Evolutionary conservation across 306 rosid species (phyloP), one percentile per base, ranked within the genome.

Genomic region (Cucumis melo): DNA sequence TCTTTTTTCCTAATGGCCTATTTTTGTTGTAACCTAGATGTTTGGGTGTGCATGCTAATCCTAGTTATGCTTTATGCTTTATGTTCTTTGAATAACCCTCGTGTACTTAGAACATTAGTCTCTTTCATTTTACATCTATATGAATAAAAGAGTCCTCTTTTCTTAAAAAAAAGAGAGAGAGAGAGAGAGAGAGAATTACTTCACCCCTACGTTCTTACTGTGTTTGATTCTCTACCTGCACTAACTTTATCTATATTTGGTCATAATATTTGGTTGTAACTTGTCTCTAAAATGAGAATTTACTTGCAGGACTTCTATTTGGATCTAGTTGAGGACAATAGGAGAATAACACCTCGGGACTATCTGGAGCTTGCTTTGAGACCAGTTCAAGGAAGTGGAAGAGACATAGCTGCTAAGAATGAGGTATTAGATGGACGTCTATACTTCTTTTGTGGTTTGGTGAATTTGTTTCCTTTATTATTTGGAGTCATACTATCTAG

Each of bases 281-380:
- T 20, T 5, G 38, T 11, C 74, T 21, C 70, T 20, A 57, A 56
- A 16, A 34, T 61, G 29, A 32, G 78, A 76, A 83, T 16, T 16
- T 46, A 58, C 73, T 80, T 81, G 74, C 88, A 93, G 98, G 98
- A 93, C 87, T 91, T 91, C 74, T 93, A 91, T 86, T 85, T 93
- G 84, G 89, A 90, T 78, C 82, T 93, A 78, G 82, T 82, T 29
- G 98, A 93, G 82, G 94, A 89, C 51, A 83, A 91, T 85, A 86
- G 87, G 86, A 93, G 86, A 82, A 93, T 91, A 85, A 93, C 98
- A 13, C 98, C 97, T 19, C 94, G 97, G 70, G 98, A 93, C 67
- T 93, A 93, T 83, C 78, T 93, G 63, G 98, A 93, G 82, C 85
- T 88, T 67, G 97, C 98, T 60, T 85, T 93, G 85, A 88, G 87